Evolutionary conservation across 23 red algal species (phyloP), one percentile per base, ranked within the genome.

Genomic region (Cyanidium caldarium): DNA sequence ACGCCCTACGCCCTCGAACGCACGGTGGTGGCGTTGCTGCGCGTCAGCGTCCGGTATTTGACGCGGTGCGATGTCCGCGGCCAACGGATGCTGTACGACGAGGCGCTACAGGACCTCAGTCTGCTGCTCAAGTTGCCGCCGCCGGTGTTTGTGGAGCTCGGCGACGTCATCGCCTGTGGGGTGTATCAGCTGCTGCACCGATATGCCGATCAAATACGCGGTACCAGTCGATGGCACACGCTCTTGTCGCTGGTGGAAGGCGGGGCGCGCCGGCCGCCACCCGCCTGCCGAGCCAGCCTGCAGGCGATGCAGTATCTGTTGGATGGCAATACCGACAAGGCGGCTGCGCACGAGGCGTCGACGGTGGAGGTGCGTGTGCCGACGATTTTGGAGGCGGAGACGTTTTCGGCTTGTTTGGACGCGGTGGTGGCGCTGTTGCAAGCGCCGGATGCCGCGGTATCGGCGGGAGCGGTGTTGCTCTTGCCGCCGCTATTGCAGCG

Each of bases 171-270:
- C 19, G 76, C 79, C 15, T 69, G 69, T n/a, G 89, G 82, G 35
- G 74, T 95, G 28, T 67, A 69, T 67, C 79, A 83, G 40, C 79
- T 87, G 45, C 70, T 86, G 14, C 58, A 80, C 37, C 40, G 57
- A 7, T 68, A 95, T 65, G 75, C 77, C 0, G 40, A 75, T 5
- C 45, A 35, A 1, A 86, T 95, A 65, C 74, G 65, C 38, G 58
- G 44, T 35, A 79, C 77, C 5, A 74, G 73, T 44, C 76, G 77
- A 0, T 95, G 89, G 89, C 82, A 95, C 34, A 81, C 82, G 10
- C 66, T 95, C 7, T 61, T 16, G 7, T 5, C 31, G 19, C 10
- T 61, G 21, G 19, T 61, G 51, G 51, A 61, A 28, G n/a, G 23
- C 31, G 51, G 10, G 7, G 7, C 31, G 3, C 51, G 51, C 7